phyloP scores from a whole-genome alignment of 768 basidiomycete species.

The Cyclocybe aegerita region DNA sequence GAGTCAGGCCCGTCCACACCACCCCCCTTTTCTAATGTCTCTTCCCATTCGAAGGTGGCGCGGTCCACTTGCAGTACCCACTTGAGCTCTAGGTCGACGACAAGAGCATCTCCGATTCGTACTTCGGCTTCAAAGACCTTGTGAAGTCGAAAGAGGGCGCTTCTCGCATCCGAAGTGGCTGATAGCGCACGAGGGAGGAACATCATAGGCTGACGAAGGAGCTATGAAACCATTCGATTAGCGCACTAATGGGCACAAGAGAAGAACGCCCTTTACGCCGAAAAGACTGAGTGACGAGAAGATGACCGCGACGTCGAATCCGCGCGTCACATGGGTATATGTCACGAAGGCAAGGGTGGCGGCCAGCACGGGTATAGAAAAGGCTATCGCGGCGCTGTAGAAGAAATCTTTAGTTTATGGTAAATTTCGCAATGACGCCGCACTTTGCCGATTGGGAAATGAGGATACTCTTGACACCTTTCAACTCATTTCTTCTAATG shows the following conservation, averaged over 20 bases:
- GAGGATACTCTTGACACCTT: constrained; percentile 55
- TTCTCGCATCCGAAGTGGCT: constrained; percentile 62
- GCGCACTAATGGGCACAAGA: background rate
- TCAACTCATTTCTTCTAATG: constrained; percentile 54
- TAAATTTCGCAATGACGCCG: constrained; percentile 11
- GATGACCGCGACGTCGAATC: constrained; percentile 64
- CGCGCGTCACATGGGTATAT: constrained; percentile 53
- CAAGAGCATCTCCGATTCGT: constrained; percentile 37
- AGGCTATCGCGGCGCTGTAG: constrained; percentile 50
- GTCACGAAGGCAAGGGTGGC: constrained; percentile 68
- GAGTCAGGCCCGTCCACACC: constrained; percentile 14
- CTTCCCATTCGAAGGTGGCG: constrained; percentile 68
- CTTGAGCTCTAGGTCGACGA: constrained; percentile 43
- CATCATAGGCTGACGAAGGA: constrained; percentile 71
- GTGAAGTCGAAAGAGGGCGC: constrained; percentile 53
- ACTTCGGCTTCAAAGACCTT: constrained; percentile 59
- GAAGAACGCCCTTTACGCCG: constrained; percentile 29
- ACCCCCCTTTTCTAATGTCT: constrained; percentile 12
- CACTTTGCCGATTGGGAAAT: constrained; percentile 64
- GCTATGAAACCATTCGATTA: constrained; percentile 25
- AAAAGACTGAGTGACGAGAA: constrained; percentile 67
- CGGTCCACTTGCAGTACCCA: constrained; percentile 50
- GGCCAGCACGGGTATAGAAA: constrained; percentile 61
- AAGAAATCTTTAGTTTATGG: constrained; percentile 2
- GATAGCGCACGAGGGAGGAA: constrained; percentile 63